Evolutionary conservation across 2,329 filamentous ascomycete species (phyloP).

Genomic region (Diaporthe longicolla): DNA sequence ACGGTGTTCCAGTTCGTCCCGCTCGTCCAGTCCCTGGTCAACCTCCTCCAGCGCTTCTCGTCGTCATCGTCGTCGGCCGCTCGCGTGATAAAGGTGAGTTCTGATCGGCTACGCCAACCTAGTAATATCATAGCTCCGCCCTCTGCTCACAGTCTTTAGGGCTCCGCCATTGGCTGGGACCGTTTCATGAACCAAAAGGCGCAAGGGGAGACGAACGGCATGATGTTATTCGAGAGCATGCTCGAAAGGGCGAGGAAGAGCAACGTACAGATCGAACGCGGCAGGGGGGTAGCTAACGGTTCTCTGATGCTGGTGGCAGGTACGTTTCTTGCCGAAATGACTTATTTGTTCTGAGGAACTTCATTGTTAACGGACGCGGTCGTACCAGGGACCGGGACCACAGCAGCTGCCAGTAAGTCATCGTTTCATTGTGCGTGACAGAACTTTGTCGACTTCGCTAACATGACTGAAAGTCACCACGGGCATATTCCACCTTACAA

Average conservation of each 20-base stretch:
- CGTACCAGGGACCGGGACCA: not conserved
- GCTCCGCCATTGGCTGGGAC: conserved; percentile 9
- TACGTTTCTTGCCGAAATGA: not conserved
- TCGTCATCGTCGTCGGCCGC: not conserved
- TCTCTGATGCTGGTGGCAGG: conserved; percentile 23
- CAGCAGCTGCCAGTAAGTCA: conserved; percentile 18
- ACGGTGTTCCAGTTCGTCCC: not conserved
- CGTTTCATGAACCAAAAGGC: conserved; percentile 6
- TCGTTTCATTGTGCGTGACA: no score
- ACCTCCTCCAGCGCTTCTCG: conserved; percentile 9
- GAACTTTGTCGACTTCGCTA: not conserved
- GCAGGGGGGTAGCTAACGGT: conserved; percentile 14
- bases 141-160: not conserved
- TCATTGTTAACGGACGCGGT: not conserved
- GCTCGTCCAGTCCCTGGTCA: not conserved
- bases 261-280: conserved; percentile 6
- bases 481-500: conserved; percentile 16
- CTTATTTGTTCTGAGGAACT: no score
- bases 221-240: conserved; percentile 14
- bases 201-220: conserved; percentile 4
- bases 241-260: conserved; percentile 12
- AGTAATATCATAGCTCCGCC: no score
- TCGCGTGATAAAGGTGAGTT: conserved; percentile 10
- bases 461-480: conserved; percentile 1
- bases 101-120: no score